Conservation (phyloP, 1,284 basidiomycete species). For the Stygiomarasmius scandens region DNA sequence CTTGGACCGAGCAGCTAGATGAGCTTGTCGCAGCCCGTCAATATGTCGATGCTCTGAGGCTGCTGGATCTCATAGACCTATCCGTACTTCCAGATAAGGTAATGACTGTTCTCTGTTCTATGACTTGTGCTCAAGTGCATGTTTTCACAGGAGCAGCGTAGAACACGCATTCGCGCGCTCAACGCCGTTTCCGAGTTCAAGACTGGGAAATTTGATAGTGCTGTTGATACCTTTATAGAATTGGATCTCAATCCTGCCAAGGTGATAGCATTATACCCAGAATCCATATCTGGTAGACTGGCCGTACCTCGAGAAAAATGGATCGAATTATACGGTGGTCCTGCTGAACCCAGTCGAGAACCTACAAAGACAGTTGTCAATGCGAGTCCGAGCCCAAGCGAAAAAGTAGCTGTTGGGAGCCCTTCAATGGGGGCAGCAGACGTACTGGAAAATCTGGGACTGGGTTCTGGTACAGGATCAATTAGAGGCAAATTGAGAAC, state of each 20-base stretch:
- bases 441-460: constrained; percentile 13
- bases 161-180: constrained; percentile 64
- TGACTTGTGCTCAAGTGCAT: constrained; percentile 3
- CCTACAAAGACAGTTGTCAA: constrained; percentile 27
- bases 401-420: constrained; percentile 20
- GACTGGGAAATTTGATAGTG: constrained; percentile 67
- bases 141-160: constrained; percentile 48
- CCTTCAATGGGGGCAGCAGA: constrained; percentile 1
- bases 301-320: constrained; percentile 72
- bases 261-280: constrained; percentile 88
- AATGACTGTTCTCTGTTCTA: constrained; percentile 13
- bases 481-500: constrained; percentile 54
- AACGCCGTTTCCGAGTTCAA: constrained; percentile 82
- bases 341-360: constrained; percentile 30
- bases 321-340: constrained; percentile 88
- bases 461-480: constrained; percentile 37
- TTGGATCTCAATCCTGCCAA: constrained; percentile 93
- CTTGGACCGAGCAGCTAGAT: constrained; percentile 84
- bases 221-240: constrained; percentile 87
- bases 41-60: constrained; percentile 80
- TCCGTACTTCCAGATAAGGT: constrained; percentile 72
- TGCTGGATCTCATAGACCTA: constrained; percentile 76
- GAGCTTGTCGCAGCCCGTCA: constrained; percentile 75
- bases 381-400: constrained; percentile 15
- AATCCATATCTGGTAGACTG: constrained; percentile 79